These are phyloP conservation scores for Knoxdaviesia proteae DNA, from an alignment of 2,329 filamentous ascomycete genomes.

Conservation along the genomic window DNA sequence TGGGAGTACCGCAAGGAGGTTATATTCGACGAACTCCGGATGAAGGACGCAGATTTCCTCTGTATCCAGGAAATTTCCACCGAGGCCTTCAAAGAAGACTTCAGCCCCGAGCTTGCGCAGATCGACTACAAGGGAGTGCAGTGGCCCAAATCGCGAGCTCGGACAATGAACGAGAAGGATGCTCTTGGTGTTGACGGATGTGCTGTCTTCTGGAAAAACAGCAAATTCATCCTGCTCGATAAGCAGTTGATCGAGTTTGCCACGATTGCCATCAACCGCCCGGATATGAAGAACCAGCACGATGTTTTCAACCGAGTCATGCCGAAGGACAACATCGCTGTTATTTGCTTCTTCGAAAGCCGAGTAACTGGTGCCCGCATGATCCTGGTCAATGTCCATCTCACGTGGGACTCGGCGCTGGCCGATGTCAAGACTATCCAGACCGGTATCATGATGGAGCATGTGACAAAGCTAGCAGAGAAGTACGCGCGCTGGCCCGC, in stretches of 20 bases:
- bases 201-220: constrained; percentile 89
- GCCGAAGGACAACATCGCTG: constrained; percentile 93
- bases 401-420: constrained; percentile 82
- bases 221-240: constrained; percentile 83
- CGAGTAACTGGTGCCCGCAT: constrained; percentile 72
- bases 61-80: constrained; percentile 87
- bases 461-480: constrained; percentile 68
- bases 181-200: constrained; percentile 85
- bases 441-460: constrained; percentile 85
- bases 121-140: constrained; percentile 87
- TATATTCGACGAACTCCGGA: constrained; percentile 64
- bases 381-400: constrained; percentile 83
- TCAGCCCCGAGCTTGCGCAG: constrained; percentile 68
- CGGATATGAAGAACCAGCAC: constrained; percentile 92
- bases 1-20: constrained; percentile 76
- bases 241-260: constrained; percentile 89
- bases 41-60: constrained; percentile 68
- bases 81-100: constrained; percentile 79
- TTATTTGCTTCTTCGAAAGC: constrained; percentile 84
- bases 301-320: constrained; percentile 98
- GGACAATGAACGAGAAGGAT: constrained; percentile 80
- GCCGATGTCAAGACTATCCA: constrained; percentile 94
- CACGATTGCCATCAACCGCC: constrained; percentile 76
- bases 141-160: constrained; percentile 74
- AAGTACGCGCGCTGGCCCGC: constrained; percentile 63